Base-by-base conservation (phyloP, 768 basidiomycete genomes). In the Serpula lacrymans region DNA sequence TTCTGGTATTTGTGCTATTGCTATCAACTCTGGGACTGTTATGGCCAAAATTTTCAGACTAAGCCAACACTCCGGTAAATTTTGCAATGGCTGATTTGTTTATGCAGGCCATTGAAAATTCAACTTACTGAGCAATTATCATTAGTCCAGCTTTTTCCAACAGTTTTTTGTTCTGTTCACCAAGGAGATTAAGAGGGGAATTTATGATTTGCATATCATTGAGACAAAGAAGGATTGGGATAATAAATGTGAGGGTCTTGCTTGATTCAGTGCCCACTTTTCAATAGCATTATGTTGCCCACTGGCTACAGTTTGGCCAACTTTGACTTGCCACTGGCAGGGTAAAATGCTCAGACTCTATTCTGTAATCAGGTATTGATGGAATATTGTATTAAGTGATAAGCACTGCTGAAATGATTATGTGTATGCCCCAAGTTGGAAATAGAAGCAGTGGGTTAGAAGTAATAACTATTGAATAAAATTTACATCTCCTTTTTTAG, bases 221-320 rank as follows among this genome's bases (percentile, higher is more conserved):
- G 1, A 41, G 29, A 1, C 24, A 9, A 25, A 59, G 58, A 0
- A 65, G 37, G 3, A 66, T 37, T 2, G 60, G 57, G 17, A 64
- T 53, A 57, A 55, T 61, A 40, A 67, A 65, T 0, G 51, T 51
- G 0, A 65, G 43, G 5, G 58, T 64, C 31, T 63, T 65, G 4
- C 60, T 60, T 28, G 48, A 48, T 3, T 60, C 62, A 6, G 59
- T 62, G 5, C 46, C 53, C 14, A 58, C 46, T 8, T 51, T 49
- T 5, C 47, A 3, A 62, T 43, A 10, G 60, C 46, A 42, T 63
- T 52, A 2, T 34, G 16, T 10, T 52, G 42, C 0, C 47, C 27
- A 14, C 49, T 39, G 3, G 61, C 39, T 2, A 58, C 12, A 0
- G 56, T 53, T 6, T 46, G 8, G 3, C 44, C 41, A 1, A 58